These are phyloP conservation scores for Thelonectria rubi DNA, from an alignment of 2,329 filamentous ascomycete species.

Conservation along the genomic window DNA sequence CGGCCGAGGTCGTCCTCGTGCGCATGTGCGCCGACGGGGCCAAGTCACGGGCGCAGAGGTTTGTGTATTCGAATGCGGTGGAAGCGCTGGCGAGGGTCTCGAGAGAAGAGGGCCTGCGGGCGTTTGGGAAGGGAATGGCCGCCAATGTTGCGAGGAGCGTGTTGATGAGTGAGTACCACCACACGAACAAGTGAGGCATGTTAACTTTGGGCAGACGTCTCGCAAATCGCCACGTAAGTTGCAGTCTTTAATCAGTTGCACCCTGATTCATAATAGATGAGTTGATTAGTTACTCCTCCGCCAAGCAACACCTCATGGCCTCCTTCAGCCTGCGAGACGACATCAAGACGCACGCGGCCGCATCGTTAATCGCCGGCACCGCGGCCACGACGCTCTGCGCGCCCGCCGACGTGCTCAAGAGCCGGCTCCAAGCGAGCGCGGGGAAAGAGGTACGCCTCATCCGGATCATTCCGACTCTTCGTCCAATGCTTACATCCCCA, in stretches of 20 bases:
- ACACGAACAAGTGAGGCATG: not conserved
- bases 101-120: constrained; percentile 51
- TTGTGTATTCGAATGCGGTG: constrained; percentile 51
- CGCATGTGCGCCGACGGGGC: constrained; percentile 58
- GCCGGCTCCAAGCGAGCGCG: constrained; percentile 49
- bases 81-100: constrained; percentile 39
- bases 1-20: constrained; percentile 55
- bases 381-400: constrained; percentile 57
- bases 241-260: not conserved
- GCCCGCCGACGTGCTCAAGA: constrained; percentile 56
- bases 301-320: constrained; percentile 46
- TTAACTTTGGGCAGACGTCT: constrained; percentile 48
- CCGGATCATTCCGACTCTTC: not conserved
- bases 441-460: constrained; percentile 37
- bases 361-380: constrained; percentile 54
- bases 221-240: constrained; percentile 55
- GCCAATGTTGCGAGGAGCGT: constrained; percentile 54
- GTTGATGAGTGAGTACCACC: constrained; percentile 51
- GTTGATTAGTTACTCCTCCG: constrained; percentile 45
- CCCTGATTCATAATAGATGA: not conserved
- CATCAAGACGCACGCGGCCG: constrained; percentile 51
- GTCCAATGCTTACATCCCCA: not conserved
- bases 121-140: constrained; percentile 50
- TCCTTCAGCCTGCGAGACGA: constrained; percentile 48
- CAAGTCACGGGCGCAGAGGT: constrained; percentile 47